Base-by-base conservation (phyloP, 139 green algal species). In the Picochlorum costavermella region DNA sequence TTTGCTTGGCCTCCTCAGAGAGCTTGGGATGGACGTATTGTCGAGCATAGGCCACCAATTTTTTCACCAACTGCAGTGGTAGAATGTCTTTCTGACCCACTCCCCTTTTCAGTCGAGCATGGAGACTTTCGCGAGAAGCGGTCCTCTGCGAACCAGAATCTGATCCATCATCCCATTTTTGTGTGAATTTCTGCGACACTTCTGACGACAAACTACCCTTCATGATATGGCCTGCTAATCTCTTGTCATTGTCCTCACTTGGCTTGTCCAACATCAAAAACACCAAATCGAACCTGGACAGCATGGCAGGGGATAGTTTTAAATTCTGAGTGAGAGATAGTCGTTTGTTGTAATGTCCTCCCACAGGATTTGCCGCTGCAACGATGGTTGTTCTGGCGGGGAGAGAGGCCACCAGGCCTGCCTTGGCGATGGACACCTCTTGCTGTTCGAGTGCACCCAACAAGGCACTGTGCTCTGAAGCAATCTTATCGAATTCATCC, bases 401-500 rank as follows among this genome's bases (percentile, higher is more conserved):
- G 61, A 98, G 80, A 28, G 60, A 83, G 14, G 88, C 87, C 5
- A 92, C 80, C 40, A 98, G 61, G 4, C 91, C 93, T 6, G 87
- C 91, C 80, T 98, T 98, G 55, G 87, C 88, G 23, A 97, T 76
- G 5, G 63, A 64, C 26, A 95, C 80, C 44, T 78, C 78, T 64
- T 89, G 88, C 76, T 97, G 88, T 75, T 98, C 91, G 83, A 98
- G 95, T 2, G 85, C 88, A 9, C 95, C 91, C 26, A 96, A 76
- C 43, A 98, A 74, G 0, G 84, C 75, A 82, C 73, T 44, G 61
- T 86, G 75, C 17, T 85, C 70, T 43, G 55, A 16, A 5, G 63
- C 45, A 81, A 96, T 89, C 71, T 96, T 96, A 78, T 98, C 92
- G 62, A 98, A 95, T 79, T 96, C 90, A 67, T 98, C 90, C 57